phyloP scores from a whole-genome alignment of 2,329 filamentous ascomycete species.

The Bipolaris oryzae region DNA sequence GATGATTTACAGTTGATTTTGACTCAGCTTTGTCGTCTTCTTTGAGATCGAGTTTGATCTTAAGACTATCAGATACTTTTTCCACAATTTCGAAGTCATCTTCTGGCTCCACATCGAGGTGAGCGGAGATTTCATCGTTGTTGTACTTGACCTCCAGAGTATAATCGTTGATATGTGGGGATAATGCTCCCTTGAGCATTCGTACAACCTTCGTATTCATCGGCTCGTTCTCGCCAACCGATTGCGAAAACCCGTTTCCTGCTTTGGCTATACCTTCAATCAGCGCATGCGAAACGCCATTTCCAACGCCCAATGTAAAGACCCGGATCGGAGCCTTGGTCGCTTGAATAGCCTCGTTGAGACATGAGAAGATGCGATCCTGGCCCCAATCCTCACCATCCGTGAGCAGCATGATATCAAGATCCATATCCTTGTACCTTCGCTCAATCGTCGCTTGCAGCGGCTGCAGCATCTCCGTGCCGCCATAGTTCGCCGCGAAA shows the following conservation, averaged over 20 bases:
- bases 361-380: conserved; percentile 54
- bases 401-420: conserved; percentile 63
- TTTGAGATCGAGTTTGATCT: conserved; percentile 44
- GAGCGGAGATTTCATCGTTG: conserved; percentile 20
- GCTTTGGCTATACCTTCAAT: conserved; percentile 65
- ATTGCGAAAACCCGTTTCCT: conserved; percentile 66
- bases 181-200: conserved; percentile 74
- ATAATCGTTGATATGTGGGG: conserved; percentile 69
- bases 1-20: conserved; percentile 13
- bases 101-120: conserved; percentile 18
- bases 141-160: conserved; percentile 67
- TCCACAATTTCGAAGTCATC: conserved; percentile 70
- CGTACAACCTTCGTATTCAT: conserved; percentile 72
- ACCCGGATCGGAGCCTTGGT: conserved; percentile 57
- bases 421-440: conserved; percentile 53
- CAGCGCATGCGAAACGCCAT: conserved; percentile 60
- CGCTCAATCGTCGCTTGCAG: conserved; percentile 55
- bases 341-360: conserved; percentile 52
- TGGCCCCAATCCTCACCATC: conserved; percentile 63
- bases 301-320: conserved; percentile 64
- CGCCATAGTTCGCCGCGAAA: conserved; percentile 58
- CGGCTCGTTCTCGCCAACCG: conserved; percentile 66
- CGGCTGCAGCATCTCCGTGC: conserved; percentile 60
- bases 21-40: conserved; percentile 18
- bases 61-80: conserved; percentile 58